Conservation (phyloP, 2,329 filamentous ascomycete genomes). For the Diplodia seriata region DNA sequence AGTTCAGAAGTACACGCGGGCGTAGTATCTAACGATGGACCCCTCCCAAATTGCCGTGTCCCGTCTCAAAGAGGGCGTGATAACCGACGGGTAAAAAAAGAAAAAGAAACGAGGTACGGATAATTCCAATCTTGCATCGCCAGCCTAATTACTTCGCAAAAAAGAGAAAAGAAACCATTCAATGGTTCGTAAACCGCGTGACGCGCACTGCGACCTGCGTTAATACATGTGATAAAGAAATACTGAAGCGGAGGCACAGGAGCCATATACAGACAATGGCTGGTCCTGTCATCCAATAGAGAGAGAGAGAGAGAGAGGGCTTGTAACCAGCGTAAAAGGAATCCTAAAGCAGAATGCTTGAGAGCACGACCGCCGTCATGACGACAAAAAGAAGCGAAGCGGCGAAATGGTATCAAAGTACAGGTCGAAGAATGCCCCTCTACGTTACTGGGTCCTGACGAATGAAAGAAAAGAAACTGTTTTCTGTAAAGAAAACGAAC, state of each 20-base stretch:
- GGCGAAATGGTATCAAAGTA: conserved; percentile 24
- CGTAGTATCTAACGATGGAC: conserved; percentile 11
- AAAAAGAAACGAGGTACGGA: neutral
- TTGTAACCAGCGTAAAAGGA: conserved; percentile 10
- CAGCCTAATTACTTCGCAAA: neutral
- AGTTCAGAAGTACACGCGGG: neutral
- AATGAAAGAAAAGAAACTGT: conserved; percentile 17
- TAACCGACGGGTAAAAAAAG: neutral
- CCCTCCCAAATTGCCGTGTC: neutral
- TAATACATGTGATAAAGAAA: conserved; percentile 11
- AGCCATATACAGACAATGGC: neutral
- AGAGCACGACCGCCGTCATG: neutral
- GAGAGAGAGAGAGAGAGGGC: neutral
- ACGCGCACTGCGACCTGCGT: conserved; percentile 26
- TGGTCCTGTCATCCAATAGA: neutral
- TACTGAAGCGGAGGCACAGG: neutral
- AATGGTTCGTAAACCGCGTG: conserved; percentile 14
- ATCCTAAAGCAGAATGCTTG: neutral
- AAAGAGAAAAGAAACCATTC: conserved; percentile 5
- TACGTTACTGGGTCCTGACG: conserved; percentile 15
- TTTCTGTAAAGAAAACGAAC: conserved; percentile 22
- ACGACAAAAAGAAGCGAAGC: neutral
- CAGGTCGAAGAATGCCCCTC: conserved; percentile 21
- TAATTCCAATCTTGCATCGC: conserved; percentile 24
- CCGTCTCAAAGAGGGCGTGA: neutral